Base-by-base conservation (phyloP, 2,329 filamentous ascomycete genomes). In the Exutisphaerella laricina region DNA sequence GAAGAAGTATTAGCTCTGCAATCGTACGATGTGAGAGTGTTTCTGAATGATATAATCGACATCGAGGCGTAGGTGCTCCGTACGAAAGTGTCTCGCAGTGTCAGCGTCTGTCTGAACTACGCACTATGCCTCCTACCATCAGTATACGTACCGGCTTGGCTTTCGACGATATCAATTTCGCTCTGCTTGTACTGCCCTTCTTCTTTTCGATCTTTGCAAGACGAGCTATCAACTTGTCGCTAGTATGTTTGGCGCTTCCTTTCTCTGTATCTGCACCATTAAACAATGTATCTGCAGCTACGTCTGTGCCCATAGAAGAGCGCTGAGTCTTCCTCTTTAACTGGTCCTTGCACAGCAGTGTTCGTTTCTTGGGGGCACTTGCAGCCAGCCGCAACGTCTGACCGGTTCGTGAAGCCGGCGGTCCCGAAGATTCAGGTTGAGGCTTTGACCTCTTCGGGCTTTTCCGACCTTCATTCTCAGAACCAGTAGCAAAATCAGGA, bases 321-420 rank as follows among this genome's bases (percentile, higher is more conserved):
- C 41, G 36, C 30, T 38, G 49, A 2, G 47, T 44, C 16, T 54
- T 53, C 20, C 49, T 46, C 2, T 46, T 28, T 4, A 57, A 53
- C 13, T 62, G 51, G n/a, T 63, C 54, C 40, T 71, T 66, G 41
- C 68, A 72, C 1, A 71, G 48, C 9, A 73, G 53, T 16, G 46
- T 51, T 43, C 61, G 70, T 25, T 65, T 68, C 44, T 66, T 64
- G 12, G 63, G 66, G 6, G 59, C 58, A n/a, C 60, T 64, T 4
- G 56, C 54, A 9, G 66, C 58, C 6, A 72, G 51, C 2, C 65
- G 65, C 21, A 72, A 44, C 3, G 62, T 68, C 54, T 46, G 46
- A 7, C 42, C 35, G 16, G 41, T 23, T 39, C 45, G 45, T 25
- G 43, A 39, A n/a, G n/a, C n/a, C n/a, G n/a, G n/a, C n/a, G n/a